These are phyloP conservation scores for Marchantia polymorpha DNA, from an alignment of 225 moss, liverwort and hornwort species.

Conservation along the genomic window DNA sequence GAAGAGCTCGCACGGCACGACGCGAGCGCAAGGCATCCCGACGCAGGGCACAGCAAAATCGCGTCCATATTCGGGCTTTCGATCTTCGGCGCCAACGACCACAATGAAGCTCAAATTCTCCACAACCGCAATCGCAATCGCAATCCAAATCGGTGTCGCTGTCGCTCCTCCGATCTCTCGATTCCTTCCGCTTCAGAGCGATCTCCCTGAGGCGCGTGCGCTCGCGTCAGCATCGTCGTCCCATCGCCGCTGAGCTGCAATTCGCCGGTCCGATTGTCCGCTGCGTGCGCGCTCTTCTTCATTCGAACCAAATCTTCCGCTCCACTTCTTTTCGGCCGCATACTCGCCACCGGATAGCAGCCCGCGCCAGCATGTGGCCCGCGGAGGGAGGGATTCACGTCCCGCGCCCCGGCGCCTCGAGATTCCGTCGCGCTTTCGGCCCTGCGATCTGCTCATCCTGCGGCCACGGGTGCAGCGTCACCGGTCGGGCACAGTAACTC, in stretches of 20 bases:
- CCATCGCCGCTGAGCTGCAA: neutral
- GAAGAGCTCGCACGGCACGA: neutral
- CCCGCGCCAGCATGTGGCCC: neutral
- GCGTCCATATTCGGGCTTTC: conserved; percentile 1
- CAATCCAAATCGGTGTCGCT: no score
- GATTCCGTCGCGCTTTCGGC: no score
- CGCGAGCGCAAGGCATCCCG: neutral
- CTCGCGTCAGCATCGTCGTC: neutral
- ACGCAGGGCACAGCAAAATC: neutral
- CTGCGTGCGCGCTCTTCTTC: neutral
- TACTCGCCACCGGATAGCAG: conserved; percentile 5
- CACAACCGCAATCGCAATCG: no score
- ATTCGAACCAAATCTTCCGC: neutral
- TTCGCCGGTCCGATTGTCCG: neutral
- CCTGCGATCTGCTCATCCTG: no score
- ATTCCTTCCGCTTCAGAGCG: neutral
- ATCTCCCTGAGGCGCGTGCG: neutral
- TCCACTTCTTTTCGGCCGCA: conserved; percentile 13
- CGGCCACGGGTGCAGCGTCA: no score
- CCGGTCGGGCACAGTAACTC: no score
- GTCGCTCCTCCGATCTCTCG: neutral
- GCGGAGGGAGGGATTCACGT: no score
- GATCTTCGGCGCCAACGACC: no score
- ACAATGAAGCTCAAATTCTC: neutral
- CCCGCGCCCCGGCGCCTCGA: no score